These are phyloP conservation scores for Sclerotinia minor DNA, from an alignment of 2,329 filamentous ascomycete species.

Conservation along the genomic window DNA sequence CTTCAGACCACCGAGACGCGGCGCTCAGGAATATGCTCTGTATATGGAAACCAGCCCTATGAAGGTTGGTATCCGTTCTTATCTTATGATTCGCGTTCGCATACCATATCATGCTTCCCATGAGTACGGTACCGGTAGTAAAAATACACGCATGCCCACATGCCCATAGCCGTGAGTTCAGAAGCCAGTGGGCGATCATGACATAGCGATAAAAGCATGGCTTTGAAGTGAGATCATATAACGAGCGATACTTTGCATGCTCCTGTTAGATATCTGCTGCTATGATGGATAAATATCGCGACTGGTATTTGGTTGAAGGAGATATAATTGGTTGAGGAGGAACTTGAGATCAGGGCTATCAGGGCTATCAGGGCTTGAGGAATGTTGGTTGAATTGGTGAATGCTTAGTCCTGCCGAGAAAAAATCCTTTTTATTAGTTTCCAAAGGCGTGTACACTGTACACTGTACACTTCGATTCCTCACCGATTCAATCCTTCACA, in stretches of 20 bases:
- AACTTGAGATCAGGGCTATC: not conserved
- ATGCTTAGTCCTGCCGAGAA: not conserved
- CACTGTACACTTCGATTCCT: not conserved
- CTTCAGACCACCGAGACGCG: slow-evolving; percentile 1
- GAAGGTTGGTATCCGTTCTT: not conserved
- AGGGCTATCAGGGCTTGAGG: not conserved
- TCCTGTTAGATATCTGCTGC: not conserved
- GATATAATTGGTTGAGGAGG: not conserved
- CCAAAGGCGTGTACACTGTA: no score
- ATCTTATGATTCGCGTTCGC: slow-evolving; percentile 3
- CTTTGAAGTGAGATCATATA: not conserved
- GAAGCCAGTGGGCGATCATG: not conserved
- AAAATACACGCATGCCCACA: not conserved
- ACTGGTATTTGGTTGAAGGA: not conserved
- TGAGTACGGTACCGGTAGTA: not conserved
- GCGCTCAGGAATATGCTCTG: slow-evolving; percentile 4
- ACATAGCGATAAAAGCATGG: not conserved
- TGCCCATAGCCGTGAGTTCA: not conserved
- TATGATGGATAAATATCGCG: not conserved
- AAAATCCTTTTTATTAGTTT: not conserved
- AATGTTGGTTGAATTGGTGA: not conserved
- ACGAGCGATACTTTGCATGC: not conserved
- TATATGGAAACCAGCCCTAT: not conserved
- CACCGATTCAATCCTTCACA: not conserved
- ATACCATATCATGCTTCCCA: not conserved